Conservation (phyloP, 2,329 filamentous ascomycete genomes). For the Fusarium nelsonii region DNA sequence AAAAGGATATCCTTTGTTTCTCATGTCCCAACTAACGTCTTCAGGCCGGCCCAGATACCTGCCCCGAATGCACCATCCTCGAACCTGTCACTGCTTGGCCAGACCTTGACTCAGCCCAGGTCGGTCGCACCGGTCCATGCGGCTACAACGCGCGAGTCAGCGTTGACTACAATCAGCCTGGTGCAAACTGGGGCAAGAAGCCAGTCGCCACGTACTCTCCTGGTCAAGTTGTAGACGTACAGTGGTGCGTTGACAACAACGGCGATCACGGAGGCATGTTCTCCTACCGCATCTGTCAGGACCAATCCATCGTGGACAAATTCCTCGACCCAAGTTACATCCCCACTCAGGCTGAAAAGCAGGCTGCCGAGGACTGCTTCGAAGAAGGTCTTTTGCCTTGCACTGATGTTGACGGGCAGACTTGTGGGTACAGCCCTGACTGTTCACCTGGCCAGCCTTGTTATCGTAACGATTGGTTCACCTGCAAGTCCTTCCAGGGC, state of each 20-base stretch:
- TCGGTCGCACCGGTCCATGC: slow-evolving; percentile 63
- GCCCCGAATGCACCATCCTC: slow-evolving; percentile 67
- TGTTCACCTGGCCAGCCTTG: slow-evolving; percentile 59
- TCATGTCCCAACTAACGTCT: not conserved
- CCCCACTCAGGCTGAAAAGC: slow-evolving; percentile 64
- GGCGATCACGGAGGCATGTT: slow-evolving; percentile 70
- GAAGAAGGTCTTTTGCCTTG: slow-evolving; percentile 61
- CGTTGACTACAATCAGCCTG: slow-evolving; percentile 65
- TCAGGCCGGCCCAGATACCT: slow-evolving; percentile 62
- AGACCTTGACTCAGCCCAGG: slow-evolving; percentile 58
- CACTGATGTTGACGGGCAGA: slow-evolving; percentile 63
- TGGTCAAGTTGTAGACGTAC: slow-evolving; percentile 61
- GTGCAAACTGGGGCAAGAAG: slow-evolving; percentile 57
- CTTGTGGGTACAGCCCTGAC: slow-evolving; percentile 62
- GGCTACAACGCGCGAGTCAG: slow-evolving; percentile 66
- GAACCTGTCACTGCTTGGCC: slow-evolving; percentile 66
- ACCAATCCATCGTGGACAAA: slow-evolving; percentile 64
- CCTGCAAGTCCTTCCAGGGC: slow-evolving; percentile 59
- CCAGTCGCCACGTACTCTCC: slow-evolving; percentile 59
- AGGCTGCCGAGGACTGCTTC: slow-evolving; percentile 66
- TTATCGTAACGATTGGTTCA: slow-evolving; percentile 67
- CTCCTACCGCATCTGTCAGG: slow-evolving; percentile 65
- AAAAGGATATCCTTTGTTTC: fast-evolving
- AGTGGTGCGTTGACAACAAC: slow-evolving; percentile 69
- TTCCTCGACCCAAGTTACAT: slow-evolving; percentile 61